phyloP scores from a whole-genome alignment of 2,329 filamentous ascomycete genomes.

The Aspergillus alliaceus region DNA sequence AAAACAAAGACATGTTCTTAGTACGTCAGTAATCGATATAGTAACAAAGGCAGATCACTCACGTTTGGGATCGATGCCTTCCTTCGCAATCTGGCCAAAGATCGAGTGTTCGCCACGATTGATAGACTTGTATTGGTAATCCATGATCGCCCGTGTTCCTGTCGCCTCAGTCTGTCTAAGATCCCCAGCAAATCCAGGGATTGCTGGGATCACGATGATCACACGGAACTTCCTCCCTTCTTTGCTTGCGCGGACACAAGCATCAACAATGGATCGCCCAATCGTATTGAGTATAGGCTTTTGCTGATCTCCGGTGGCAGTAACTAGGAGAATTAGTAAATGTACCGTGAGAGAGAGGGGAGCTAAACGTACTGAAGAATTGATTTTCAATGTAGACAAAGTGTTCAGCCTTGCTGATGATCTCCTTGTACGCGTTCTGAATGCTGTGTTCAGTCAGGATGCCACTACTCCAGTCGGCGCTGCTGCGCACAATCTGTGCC shows the following conservation, averaged over 20 bases:
- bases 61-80: conserved; percentile 71
- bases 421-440: conserved; percentile 77
- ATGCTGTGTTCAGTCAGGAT: conserved; percentile 84
- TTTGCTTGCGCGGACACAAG: conserved; percentile 75
- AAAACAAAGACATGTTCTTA: conserved; percentile 84
- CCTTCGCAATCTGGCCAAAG: conserved; percentile 70
- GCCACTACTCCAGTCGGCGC: conserved; percentile 89
- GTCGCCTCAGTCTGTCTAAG: conserved; percentile 77
- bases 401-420: conserved; percentile 85
- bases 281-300: conserved; percentile 83
- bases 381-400: conserved; percentile 98
- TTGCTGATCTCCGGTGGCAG: conserved; percentile 86
- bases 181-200: conserved; percentile 93
- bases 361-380: conserved; percentile 70
- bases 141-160: conserved; percentile 93
- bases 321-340: conserved; percentile 52
- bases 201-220: conserved; percentile 84
- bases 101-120: conserved; percentile 90
- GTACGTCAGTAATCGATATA: conserved; percentile 37
- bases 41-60: conserved; percentile 14
- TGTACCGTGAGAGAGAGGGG: neutral
- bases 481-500: conserved; percentile 86
- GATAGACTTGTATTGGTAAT: conserved; percentile 97
- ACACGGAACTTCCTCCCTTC: conserved; percentile 86
- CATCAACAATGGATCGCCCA: conserved; percentile 86